Conservation (phyloP, 108 stramenopile genomes). For the Poteriospumella lacustris region DNA sequence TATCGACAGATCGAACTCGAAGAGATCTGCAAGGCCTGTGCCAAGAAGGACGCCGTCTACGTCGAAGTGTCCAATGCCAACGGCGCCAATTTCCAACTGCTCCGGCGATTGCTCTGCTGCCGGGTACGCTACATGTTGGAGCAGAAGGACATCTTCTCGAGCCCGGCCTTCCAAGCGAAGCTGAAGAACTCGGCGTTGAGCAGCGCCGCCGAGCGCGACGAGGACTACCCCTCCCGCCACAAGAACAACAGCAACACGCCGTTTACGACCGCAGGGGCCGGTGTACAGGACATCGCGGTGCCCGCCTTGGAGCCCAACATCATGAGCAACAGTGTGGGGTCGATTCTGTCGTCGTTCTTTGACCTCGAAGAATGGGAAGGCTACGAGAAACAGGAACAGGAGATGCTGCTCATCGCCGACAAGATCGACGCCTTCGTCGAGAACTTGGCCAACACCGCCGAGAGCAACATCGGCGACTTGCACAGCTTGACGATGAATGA, state of each 20-base stretch:
- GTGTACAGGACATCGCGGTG: background rate
- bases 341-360: background rate
- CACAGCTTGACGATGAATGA: background rate
- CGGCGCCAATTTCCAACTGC: background rate
- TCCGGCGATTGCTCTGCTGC: background rate
- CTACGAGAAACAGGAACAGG: background rate
- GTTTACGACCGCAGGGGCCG: background rate
- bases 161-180: background rate
- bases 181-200: no score
- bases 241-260: background rate
- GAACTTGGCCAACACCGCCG: background rate
- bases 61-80: constrained; percentile 1
- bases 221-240: background rate
- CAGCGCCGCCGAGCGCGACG: background rate
- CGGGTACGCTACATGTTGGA: background rate
- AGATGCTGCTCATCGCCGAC: background rate
- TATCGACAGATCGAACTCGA: background rate
- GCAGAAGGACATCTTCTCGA: background rate
- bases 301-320: background rate
- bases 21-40: constrained; percentile 3
- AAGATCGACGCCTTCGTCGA: background rate
- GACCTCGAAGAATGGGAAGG: background rate
- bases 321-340: background rate
- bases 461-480: background rate
- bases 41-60: constrained; percentile 11